A percentile compares a stretch with the other conserved stretches of the same genome.
These are phyloP conservation scores for Bipolaris victoriae DNA, from an alignment of 2,329 filamentous ascomycete genomes.

Conservation along the genomic window DNA sequence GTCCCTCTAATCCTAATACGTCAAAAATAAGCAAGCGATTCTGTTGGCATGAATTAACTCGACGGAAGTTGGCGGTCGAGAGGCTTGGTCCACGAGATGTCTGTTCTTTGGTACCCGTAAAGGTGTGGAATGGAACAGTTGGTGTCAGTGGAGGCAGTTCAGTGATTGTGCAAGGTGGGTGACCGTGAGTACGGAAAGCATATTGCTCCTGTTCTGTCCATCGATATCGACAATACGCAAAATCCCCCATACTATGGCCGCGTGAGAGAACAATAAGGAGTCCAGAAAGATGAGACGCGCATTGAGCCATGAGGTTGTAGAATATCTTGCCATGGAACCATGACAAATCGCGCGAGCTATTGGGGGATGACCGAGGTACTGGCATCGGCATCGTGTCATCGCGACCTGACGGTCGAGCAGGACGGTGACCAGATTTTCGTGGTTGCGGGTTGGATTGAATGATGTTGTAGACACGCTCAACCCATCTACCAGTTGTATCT, in stretches of 20 bases:
- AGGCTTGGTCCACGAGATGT: not conserved
- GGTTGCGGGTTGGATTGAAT: not conserved
- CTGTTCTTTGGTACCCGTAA: not conserved
- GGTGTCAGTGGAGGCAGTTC: not conserved
- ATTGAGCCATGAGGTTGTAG: not conserved
- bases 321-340: not conserved
- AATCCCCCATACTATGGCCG: not conserved
- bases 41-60: not conserved
- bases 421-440: not conserved
- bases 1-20: not conserved
- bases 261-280: not conserved
- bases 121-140: not conserved
- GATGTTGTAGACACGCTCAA: not conserved
- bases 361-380: no score
- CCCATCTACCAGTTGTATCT: not conserved
- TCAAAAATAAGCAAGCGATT: not conserved
- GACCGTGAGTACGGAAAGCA: not conserved
- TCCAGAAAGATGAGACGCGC: not conserved
- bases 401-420: not conserved
- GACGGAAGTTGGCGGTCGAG: not conserved
- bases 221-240: not conserved
- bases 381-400: no score
- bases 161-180: not conserved
- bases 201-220: not conserved
- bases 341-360: no score